These are phyloP conservation scores for Colletotrichum orchidophilum DNA, from an alignment of 2,329 filamentous ascomycete genomes.

Conservation along the genomic window DNA sequence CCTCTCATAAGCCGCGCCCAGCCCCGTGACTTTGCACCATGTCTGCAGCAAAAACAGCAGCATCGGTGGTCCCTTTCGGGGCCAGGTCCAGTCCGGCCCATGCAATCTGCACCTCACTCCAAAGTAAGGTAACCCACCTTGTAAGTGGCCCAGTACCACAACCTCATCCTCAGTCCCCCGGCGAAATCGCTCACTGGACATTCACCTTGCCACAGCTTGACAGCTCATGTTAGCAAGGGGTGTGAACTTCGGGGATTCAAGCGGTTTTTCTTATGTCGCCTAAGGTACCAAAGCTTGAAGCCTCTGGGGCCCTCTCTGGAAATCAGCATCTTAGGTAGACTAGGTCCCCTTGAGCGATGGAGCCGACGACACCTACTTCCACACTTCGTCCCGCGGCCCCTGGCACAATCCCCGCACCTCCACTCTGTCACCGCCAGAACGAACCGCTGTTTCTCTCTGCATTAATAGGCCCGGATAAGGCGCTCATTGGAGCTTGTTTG, in stretches of 20 bases:
- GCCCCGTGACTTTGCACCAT: conserved; percentile 33
- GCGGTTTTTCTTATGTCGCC: conserved; percentile 20
- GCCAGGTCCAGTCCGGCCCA: conserved; percentile 27
- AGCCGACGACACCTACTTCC: background rate
- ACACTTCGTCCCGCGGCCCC: conserved; percentile 12
- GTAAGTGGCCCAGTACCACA: conserved; percentile 16
- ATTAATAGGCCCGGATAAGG: conserved; percentile 26
- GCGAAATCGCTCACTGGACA: conserved; percentile 9
- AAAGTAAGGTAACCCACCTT: background rate
- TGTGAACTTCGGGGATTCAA: background rate
- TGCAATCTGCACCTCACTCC: conserved; percentile 11
- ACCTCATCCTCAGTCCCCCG: background rate
- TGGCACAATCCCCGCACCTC: conserved; percentile 24
- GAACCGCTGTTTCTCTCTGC: conserved; percentile 27
- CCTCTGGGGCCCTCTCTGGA: background rate
- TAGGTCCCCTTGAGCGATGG: background rate
- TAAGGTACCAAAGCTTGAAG: conserved; percentile 27
- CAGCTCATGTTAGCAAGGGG: background rate
- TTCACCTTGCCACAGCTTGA: conserved; percentile 9
- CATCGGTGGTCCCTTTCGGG: background rate
- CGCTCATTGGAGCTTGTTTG: conserved; percentile 28
- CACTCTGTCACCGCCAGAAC: conserved; percentile 33
- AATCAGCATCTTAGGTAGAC: background rate
- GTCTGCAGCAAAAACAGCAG: conserved; percentile 6
- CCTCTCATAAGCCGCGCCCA: conserved; percentile 33